Evolutionary conservation across 345 rosid species (phyloP).

Genomic region (Euphorbia lathyris): DNA sequence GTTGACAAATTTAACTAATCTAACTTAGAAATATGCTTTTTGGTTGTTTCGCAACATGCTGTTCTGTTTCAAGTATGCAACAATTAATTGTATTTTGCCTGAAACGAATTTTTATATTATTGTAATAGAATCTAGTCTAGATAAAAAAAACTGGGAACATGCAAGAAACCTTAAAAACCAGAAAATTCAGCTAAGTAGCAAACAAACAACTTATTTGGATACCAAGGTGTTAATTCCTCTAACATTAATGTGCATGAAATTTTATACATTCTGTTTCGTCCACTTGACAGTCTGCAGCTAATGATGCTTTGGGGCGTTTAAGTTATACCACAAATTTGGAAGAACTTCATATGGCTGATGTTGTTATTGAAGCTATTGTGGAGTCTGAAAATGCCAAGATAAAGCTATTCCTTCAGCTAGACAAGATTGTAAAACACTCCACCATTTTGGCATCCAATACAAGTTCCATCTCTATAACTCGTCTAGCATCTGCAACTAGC

Average conservation of each 20-base stretch:
- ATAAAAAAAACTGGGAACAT: no score
- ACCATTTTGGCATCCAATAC: slow-evolving; percentile 87
- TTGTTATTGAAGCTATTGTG: slow-evolving; percentile 76
- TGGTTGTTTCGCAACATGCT: not conserved
- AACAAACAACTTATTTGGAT: not conserved
- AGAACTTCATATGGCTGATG: slow-evolving; percentile 57
- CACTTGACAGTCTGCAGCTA: slow-evolving; percentile 43
- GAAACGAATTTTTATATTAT: not conserved
- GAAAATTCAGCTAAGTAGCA: not conserved
- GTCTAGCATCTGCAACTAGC: slow-evolving; percentile 68
- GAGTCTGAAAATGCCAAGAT: slow-evolving; percentile 84
- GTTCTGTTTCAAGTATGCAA: not conserved
- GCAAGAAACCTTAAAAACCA: not conserved
- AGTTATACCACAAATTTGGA: slow-evolving; percentile 52
- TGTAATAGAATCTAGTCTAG: no score
- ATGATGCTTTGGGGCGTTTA: slow-evolving; percentile 60
- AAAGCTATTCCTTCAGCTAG: slow-evolving; percentile 56
- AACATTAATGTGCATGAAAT: not conserved
- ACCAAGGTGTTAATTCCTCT: not conserved
- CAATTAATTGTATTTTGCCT: not conserved
- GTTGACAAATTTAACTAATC: not conserved
- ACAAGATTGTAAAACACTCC: slow-evolving; percentile 55
- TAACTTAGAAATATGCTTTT: not conserved
- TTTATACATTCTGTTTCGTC: not conserved
- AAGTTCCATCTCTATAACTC: slow-evolving; percentile 88